Conservation (phyloP, 2,329 filamentous ascomycete species). For the Aspergillus tamarii region DNA sequence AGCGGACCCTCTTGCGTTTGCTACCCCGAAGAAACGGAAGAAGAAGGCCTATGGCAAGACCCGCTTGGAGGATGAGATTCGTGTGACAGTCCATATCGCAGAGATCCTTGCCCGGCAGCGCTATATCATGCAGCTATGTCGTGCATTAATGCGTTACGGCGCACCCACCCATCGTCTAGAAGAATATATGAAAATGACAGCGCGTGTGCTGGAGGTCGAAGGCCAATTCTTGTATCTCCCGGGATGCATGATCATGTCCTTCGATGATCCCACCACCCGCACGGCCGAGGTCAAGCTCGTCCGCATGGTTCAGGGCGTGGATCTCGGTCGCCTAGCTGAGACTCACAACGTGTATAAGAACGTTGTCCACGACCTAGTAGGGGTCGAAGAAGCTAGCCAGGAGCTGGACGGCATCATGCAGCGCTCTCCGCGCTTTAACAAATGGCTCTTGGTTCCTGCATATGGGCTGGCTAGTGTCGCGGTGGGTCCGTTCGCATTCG, state of each 20-base stretch:
- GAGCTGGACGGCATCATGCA: constrained; percentile 56
- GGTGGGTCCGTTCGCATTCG: constrained; percentile 78
- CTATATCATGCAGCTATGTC: constrained; percentile 82
- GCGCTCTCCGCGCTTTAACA: constrained; percentile 56
- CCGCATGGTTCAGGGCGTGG: constrained; percentile 42
- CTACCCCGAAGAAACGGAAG: constrained; percentile 25
- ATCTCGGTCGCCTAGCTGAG: constrained; percentile 46
- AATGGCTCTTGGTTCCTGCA: constrained; percentile 61
- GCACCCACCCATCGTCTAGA: constrained; percentile 89
- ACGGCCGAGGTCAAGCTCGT: constrained; percentile 49
- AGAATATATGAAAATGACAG: constrained; percentile 85
- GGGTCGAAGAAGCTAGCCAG: constrained; percentile 45
- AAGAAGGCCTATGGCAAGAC: constrained; percentile 24
- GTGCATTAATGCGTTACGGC: constrained; percentile 83
- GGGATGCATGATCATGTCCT: constrained; percentile 61
- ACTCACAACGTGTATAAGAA: constrained; percentile 50
- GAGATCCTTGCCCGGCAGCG: constrained; percentile 76
- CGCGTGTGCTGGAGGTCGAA: constrained; percentile 81
- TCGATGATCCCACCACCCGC: constrained; percentile 58
- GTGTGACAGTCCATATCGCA: constrained; percentile 64
- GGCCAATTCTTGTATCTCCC: constrained; percentile 81
- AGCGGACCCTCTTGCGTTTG: constrained; percentile 25
- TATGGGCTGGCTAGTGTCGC: constrained; percentile 75
- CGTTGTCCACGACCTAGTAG: constrained; percentile 48
- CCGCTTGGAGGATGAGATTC: constrained; percentile 51